Evolutionary conservation across 345 rosid genomes (phyloP), one percentile per base, ranked within the genome.

Genomic region (Pugionium cornutum): DNA sequence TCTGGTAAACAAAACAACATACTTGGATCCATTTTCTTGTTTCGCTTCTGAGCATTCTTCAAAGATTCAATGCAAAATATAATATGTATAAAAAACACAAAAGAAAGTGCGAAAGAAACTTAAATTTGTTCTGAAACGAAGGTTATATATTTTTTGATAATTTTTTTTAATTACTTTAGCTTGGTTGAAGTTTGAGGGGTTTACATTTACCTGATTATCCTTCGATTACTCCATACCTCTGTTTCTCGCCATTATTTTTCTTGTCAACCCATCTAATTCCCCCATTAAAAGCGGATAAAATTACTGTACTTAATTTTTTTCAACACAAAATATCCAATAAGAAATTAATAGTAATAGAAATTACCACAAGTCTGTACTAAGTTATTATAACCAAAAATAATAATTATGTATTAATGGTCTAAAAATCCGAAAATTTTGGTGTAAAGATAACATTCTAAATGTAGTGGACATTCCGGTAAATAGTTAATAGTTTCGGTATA

Each of bases 1-100:
- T 64, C 69, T 63, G 75, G 75, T 37, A 71, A 56, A 56, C 75
- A 71, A 63, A 71, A 71, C 64, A 71, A 71, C 69, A 41, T 18
- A 9, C 48, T 71, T 71, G 64, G 69, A 71, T 71, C 75, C 75
- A 71, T 71, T 70, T 55, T 63, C 28, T 64, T 64, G 69, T 46
- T 71, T 64, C 45, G 59, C 11, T 41, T 34, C 3, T 64, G 58
- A 56, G 64, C 75, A 71, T 71, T 71, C 75, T 71, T 55, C 75
- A 62, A 53, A 32, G 56, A 45, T 18, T 18, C 18, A 18, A 18
- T 18, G 36, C 5, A 34, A 3, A 3, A 34, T 34, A 34, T 34
- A 3, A 5, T 5, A 34, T 3, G 1, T 3, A 1, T 3, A 7
- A 44, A 43, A 58, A 59, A 48, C 4, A 45, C 25, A 3, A 40